These are phyloP conservation scores for Dorcoceras hygrometricum DNA, from an alignment of 257 asterid species.

Conservation along the genomic window DNA sequence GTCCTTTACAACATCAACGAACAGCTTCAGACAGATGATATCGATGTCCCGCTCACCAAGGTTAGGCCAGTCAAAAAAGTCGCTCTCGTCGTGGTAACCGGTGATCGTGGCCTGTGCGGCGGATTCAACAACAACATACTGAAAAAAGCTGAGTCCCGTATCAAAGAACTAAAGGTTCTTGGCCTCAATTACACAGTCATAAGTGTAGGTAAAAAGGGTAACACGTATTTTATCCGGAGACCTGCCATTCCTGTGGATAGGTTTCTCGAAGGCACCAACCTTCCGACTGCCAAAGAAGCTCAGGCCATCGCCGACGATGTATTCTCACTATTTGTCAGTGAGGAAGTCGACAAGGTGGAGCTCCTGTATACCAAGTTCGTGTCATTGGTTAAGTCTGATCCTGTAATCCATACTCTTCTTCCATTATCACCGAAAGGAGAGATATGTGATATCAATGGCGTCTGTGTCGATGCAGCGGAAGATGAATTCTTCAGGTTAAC, in stretches of 20 bases:
- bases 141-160: conserved; percentile 67
- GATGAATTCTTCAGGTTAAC: conserved; percentile 86
- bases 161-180: conserved; percentile 50
- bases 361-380: conserved; percentile 87
- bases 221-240: conserved; percentile 59
- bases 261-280: conserved; percentile 53
- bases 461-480: conserved; percentile 80
- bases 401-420: conserved; percentile 82
- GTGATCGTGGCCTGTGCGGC: conserved; percentile 95
- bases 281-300: conserved; percentile 92
- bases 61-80: conserved; percentile 82
- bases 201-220: conserved; percentile 89
- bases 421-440: conserved; percentile 93
- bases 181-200: conserved; percentile 64
- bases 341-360: conserved; percentile 90
- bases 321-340: conserved; percentile 72
- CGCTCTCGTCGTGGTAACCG: conserved; percentile 86
- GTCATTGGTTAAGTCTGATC: conserved; percentile 74
- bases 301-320: conserved; percentile 89
- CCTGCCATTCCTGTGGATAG: conserved; percentile 73
- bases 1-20: conserved; percentile 93
- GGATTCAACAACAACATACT: conserved; percentile 68
- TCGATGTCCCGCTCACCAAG: conserved; percentile 75
- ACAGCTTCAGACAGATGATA: conserved; percentile 73
- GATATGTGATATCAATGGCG: conserved; percentile 76